These are phyloP conservation scores for Fulvia fulva DNA, from an alignment of 2,329 filamentous ascomycete species.

Conservation along the genomic window DNA sequence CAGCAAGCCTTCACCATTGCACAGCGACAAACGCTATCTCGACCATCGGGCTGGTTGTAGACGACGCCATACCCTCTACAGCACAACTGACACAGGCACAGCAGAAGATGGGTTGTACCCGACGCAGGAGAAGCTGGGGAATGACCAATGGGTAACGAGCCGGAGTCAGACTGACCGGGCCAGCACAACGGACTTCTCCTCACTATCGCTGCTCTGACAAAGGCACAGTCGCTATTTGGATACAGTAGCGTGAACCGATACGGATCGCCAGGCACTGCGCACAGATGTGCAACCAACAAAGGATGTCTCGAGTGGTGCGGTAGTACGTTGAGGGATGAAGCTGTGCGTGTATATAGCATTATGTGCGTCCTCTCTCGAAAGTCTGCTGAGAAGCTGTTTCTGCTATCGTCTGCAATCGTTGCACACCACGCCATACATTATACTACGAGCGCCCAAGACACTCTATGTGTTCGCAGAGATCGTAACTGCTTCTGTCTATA, in stretches of 20 bases:
- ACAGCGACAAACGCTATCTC: neutral
- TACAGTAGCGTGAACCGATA: neutral
- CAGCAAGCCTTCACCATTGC: neutral
- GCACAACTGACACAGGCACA: neutral
- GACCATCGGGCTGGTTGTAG: neutral
- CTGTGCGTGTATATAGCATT: neutral
- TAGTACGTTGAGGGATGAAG: neutral
- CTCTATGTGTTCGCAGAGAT: neutral
- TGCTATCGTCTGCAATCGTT: neutral
- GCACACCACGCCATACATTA: neutral
- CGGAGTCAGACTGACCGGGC: neutral
- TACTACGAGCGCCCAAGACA: neutral
- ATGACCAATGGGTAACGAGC: neutral
- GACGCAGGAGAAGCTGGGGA: slow-evolving; percentile 2
- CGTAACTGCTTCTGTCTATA: neutral
- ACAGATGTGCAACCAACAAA: neutral
- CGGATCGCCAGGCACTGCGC: neutral
- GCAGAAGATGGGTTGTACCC: slow-evolving; percentile 1
- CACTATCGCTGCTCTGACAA: neutral
- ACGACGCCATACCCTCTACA: neutral
- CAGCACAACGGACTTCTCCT: neutral
- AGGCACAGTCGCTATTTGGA: neutral
- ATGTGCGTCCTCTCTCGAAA: neutral
- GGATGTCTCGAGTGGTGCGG: neutral
- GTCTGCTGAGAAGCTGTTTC: neutral